These are phyloP conservation scores for Seiridium unicorne DNA, from an alignment of 2,329 filamentous ascomycete species.

Conservation along the genomic window DNA sequence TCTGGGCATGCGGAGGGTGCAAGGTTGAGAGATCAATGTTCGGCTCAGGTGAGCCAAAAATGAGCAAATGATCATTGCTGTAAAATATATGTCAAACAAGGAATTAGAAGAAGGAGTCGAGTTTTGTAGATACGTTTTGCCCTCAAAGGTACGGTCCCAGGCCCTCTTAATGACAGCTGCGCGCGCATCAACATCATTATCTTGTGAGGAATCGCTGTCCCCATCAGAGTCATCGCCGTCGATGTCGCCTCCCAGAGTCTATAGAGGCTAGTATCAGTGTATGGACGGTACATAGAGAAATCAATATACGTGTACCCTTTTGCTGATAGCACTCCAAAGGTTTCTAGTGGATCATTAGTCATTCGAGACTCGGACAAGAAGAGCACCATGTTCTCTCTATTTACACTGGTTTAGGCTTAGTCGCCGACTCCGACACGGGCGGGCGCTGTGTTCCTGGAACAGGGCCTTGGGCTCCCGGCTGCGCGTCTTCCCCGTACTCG, in stretches of 20 bases:
- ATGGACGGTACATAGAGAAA: slow-evolving; percentile 12
- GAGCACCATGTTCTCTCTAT: slow-evolving; percentile 21
- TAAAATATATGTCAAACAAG: no score
- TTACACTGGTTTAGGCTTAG: slow-evolving; percentile 22
- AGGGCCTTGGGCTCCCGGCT: slow-evolving; percentile 9
- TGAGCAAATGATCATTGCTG: slow-evolving; percentile 45
- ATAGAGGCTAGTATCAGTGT: background rate
- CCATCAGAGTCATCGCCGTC: slow-evolving; percentile 21
- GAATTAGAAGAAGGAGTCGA: no score
- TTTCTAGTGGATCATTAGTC: slow-evolving; percentile 30
- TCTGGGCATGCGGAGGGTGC: slow-evolving; percentile 46
- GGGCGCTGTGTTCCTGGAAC: slow-evolving; percentile 18
- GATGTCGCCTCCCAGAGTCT: background rate
- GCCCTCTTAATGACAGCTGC: slow-evolving; percentile 37
- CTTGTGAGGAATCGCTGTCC: slow-evolving; percentile 28
- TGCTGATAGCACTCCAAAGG: slow-evolving; percentile 43
- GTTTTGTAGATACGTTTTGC: slow-evolving; percentile 12
- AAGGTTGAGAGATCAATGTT: slow-evolving; percentile 43
- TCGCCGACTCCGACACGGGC: slow-evolving; percentile 9
- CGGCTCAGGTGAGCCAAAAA: slow-evolving; percentile 46
- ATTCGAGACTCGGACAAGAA: background rate
- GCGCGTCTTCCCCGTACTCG: slow-evolving; percentile 23
- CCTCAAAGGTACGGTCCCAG: slow-evolving; percentile 38
- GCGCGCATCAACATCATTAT: slow-evolving; percentile 24
- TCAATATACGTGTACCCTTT: slow-evolving; percentile 31